Evolutionary conservation across 306 rosid species (phyloP).

Genomic region (Lathyrus sativus): DNA sequence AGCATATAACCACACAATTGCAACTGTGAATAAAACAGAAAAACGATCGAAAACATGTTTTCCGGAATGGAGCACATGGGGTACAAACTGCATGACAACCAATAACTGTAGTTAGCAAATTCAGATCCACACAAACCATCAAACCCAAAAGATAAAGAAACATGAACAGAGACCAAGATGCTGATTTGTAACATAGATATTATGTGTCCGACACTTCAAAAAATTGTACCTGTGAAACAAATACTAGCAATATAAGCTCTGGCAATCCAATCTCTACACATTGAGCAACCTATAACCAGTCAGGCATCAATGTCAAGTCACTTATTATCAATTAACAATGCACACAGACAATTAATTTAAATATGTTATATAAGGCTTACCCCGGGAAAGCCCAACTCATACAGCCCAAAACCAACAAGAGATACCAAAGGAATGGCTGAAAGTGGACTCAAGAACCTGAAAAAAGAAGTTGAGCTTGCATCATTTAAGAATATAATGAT

Average conservation of each 20-base stretch:
- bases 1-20: slow-evolving; percentile 93
- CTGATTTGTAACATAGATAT: slow-evolving; percentile 17
- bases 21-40: slow-evolving; percentile 80
- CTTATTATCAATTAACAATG: slow-evolving; percentile 1
- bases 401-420: slow-evolving; percentile 95
- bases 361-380: slow-evolving; percentile 52
- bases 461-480: slow-evolving; percentile 39
- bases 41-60: slow-evolving; percentile 66
- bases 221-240: slow-evolving; percentile 84
- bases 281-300: slow-evolving; percentile 79
- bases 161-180: slow-evolving; percentile 25
- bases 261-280: slow-evolving; percentile 97
- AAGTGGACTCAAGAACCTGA: slow-evolving; percentile 96
- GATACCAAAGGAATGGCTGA: slow-evolving; percentile 90
- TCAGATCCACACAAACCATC: slow-evolving; percentile 36
- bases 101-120: slow-evolving; percentile 38
- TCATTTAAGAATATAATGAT: slow-evolving; percentile 24
- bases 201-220: slow-evolving; percentile 18
- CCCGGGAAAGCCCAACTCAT: slow-evolving; percentile 94
- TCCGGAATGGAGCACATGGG: slow-evolving; percentile 65
- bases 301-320: slow-evolving; percentile 34
- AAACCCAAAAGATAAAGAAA: slow-evolving; percentile 17
- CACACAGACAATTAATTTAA: slow-evolving; percentile 2
- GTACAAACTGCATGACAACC: slow-evolving; percentile 76
- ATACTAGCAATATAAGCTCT: slow-evolving; percentile 73